A percentile compares a stretch with the other conserved stretches of the same genome.
Conservation (phyloP, 1,139 yeast genomes). For the Taphrina sp. region DNA sequence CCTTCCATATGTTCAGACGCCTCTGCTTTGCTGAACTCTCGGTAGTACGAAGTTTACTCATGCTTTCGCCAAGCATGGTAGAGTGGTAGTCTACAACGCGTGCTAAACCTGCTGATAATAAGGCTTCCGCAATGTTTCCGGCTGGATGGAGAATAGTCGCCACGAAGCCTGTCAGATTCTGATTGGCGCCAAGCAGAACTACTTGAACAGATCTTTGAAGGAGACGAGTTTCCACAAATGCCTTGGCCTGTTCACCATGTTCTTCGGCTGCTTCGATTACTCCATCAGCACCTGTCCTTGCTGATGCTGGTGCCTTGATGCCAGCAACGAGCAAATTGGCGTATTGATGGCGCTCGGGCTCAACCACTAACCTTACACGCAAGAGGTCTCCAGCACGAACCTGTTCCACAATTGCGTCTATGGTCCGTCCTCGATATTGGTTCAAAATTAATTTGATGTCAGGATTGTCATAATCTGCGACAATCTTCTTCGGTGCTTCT, state of each 20-base stretch:
- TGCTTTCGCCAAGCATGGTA: constrained; percentile 61
- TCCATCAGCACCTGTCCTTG: constrained; percentile 45
- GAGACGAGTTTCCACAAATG: constrained; percentile 64
- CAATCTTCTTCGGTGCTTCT: neutral
- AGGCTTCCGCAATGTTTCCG: constrained; percentile 69
- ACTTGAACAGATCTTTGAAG: constrained; percentile 63
- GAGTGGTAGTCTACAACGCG: constrained; percentile 83
- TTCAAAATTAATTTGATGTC: neutral
- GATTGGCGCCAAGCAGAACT: constrained; percentile 59
- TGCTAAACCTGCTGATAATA: constrained; percentile 69
- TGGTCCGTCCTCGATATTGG: constrained; percentile 39
- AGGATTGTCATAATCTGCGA: constrained; percentile 5
- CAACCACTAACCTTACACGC: constrained; percentile 55
- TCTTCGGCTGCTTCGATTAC: constrained; percentile 46
- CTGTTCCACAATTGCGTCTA: constrained; percentile 62
- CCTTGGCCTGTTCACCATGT: constrained; percentile 65
- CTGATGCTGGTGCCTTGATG: constrained; percentile 67
- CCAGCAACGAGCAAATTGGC: constrained; percentile 71
- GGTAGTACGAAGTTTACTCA: constrained; percentile 62
- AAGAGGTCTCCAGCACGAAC: constrained; percentile 78
- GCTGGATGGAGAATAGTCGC: constrained; percentile 57
- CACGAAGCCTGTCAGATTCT: constrained; percentile 59
- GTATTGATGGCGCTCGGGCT: constrained; percentile 48
- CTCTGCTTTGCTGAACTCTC: constrained; percentile 64
- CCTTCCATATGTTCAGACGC: constrained; percentile 64